A percentile compares a stretch with the other conserved stretches of the same genome.
Conservation (phyloP, 2,329 filamentous ascomycete genomes). For the Pseudogymnoascus sp. region DNA sequence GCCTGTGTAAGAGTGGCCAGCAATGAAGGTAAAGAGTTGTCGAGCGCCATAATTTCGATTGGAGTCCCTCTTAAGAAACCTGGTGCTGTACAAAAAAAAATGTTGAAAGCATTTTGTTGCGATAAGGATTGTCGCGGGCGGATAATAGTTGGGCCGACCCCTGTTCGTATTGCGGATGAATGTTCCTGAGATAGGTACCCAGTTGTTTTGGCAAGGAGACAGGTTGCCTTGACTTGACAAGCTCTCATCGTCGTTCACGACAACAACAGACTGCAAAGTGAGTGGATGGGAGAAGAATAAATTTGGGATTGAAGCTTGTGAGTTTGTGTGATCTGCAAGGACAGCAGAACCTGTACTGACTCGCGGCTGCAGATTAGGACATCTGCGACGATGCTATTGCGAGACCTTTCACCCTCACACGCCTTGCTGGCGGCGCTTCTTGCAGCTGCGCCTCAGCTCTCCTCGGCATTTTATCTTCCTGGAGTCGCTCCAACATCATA, state of each 20-base stretch:
- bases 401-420: constrained; percentile 32
- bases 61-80: neutral
- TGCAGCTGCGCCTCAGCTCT: constrained; percentile 40
- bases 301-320: constrained; percentile 2
- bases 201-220: constrained; percentile 9
- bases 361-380: neutral
- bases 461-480: constrained; percentile 84
- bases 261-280: neutral
- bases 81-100: constrained; percentile 9
- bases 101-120: constrained; percentile 10
- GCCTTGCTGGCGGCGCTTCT: constrained; percentile 45
- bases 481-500: constrained; percentile 94
- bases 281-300: neutral
- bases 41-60: constrained; percentile 38
- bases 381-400: constrained; percentile 23
- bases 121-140: neutral
- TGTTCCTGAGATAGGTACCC: constrained; percentile 6
- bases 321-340: neutral
- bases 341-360: neutral
- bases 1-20: constrained; percentile 46
- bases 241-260: constrained; percentile 9
- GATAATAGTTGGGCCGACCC: neutral
- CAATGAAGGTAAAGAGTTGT: constrained; percentile 42
- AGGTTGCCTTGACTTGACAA: constrained; percentile 5
- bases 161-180: neutral